phyloP scores from a whole-genome alignment of 176 grass and related monocot species.

The Hyparrhenia diplandra region DNA sequence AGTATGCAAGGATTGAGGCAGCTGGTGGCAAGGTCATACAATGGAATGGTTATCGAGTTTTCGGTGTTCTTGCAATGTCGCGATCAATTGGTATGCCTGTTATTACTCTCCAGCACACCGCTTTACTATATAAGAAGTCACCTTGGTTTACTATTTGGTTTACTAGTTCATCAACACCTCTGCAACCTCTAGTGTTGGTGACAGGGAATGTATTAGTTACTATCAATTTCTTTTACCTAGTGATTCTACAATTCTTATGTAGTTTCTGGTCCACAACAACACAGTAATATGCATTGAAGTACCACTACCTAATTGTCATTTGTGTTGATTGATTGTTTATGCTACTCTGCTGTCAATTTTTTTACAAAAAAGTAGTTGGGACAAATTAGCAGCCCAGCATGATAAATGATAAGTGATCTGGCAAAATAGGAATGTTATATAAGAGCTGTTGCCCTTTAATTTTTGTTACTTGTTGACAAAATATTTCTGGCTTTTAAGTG shows the following conservation, averaged over 20 bases:
- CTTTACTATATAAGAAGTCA: neutral
- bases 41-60: slow-evolving; percentile 98
- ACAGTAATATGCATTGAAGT: neutral
- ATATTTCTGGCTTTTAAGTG: neutral
- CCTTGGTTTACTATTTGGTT: neutral
- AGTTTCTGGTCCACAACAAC: neutral
- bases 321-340: neutral
- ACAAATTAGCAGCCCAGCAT: neutral
- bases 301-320: neutral
- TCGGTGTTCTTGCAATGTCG: slow-evolving; percentile 98
- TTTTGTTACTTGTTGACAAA: neutral
- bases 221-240: neutral
- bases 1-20: slow-evolving; percentile 85
- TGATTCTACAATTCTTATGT: neutral
- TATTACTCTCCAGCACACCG: slow-evolving; percentile 3
- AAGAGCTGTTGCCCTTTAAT: neutral
- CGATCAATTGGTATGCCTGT: slow-evolving; percentile 80
- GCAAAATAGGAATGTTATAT: neutral
- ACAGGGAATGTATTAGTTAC: neutral
- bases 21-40: slow-evolving; percentile 90
- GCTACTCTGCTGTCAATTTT: neutral
- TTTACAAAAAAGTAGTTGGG: neutral
- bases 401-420: neutral
- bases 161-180: slow-evolving; percentile 3
- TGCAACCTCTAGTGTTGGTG: neutral